Conservation (phyloP, 768 basidiomycete species). For the Serendipita sp. region DNA sequence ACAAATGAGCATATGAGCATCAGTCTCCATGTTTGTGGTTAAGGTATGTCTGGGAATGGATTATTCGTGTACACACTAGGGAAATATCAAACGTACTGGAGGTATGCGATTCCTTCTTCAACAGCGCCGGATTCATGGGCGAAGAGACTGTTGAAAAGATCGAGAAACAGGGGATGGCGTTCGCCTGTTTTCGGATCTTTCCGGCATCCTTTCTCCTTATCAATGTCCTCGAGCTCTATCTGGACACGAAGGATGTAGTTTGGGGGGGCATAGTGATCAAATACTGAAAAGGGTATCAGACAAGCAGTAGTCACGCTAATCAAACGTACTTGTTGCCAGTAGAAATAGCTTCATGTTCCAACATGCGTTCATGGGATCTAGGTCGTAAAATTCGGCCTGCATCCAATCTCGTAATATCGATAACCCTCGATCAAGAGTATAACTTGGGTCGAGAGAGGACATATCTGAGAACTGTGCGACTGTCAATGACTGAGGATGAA, state of each 20-base stretch:
- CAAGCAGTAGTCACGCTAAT: background rate
- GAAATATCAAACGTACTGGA: background rate
- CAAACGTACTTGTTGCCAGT: background rate
- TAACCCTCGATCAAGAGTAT: background rate
- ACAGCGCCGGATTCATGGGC: background rate
- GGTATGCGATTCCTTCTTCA: background rate
- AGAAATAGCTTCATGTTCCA: background rate
- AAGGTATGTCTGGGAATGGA: background rate
- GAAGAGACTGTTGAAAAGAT: background rate
- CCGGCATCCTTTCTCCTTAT: background rate
- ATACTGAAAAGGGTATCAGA: background rate
- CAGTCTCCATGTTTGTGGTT: background rate
- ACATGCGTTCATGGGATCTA: background rate
- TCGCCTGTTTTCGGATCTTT: background rate
- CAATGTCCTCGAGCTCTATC: background rate
- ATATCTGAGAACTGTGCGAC: background rate
- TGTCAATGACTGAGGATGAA: background rate
- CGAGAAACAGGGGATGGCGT: background rate
- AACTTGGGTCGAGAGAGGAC: background rate
- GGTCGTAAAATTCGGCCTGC: background rate
- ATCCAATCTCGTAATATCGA: background rate
- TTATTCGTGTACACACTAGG: background rate
- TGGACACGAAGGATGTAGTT: background rate
- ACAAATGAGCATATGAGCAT: background rate
- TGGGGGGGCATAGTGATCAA: background rate